These are phyloP conservation scores for Nemania sp. DNA, from an alignment of 2,329 filamentous ascomycete species.

Conservation along the genomic window DNA sequence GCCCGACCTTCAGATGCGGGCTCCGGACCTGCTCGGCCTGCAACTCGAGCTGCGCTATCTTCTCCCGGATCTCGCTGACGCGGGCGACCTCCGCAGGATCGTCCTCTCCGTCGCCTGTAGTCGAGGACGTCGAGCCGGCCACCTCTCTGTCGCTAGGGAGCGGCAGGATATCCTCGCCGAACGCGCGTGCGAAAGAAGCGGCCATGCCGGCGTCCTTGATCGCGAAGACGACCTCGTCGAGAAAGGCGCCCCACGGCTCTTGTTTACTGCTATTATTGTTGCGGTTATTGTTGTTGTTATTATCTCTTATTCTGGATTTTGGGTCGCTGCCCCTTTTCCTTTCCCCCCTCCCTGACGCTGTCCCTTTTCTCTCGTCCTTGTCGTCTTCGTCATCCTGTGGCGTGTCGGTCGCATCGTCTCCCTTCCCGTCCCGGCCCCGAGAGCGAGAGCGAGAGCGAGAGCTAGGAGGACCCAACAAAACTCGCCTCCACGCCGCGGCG, in stretches of 20 bases:
- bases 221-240: slow-evolving; percentile 63
- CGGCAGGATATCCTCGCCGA: slow-evolving; percentile 46
- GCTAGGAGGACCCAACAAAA: no score
- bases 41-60: slow-evolving; percentile 38
- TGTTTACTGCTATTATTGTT: no score
- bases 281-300: no score
- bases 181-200: slow-evolving; percentile 53
- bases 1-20: slow-evolving; percentile 36
- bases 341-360: no score
- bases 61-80: slow-evolving; percentile 35
- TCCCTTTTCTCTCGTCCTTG: neutral
- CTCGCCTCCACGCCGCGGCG: slow-evolving; percentile 58
- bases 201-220: slow-evolving; percentile 59
- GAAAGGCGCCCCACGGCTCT: slow-evolving; percentile 45
- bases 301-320: neutral
- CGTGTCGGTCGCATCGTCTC: no score
- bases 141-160: slow-evolving; percentile 33
- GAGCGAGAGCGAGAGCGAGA: neutral
- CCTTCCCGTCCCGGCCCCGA: no score
- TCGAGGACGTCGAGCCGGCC: neutral
- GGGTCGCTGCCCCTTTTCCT: neutral
- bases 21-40: slow-evolving; percentile 33
- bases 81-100: slow-evolving; percentile 22
- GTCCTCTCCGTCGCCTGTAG: slow-evolving; percentile 27
- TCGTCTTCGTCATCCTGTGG: neutral